These are phyloP conservation scores for Glycine tomentella DNA, from an alignment of 306 rosid genomes.

Conservation along the genomic window DNA sequence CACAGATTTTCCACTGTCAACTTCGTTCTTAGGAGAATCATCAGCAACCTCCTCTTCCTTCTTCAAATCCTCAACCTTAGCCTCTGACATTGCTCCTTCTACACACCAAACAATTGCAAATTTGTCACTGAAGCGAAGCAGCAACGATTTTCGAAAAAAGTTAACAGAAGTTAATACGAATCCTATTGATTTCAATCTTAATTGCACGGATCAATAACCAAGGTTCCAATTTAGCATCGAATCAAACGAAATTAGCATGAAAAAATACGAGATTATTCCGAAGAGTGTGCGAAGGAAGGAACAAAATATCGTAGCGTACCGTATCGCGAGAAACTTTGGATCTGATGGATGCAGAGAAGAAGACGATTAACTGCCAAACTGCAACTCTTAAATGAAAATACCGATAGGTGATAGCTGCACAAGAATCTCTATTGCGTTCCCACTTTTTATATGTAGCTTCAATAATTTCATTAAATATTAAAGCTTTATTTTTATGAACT, in stretches of 20 bases:
- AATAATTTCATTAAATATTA: not conserved
- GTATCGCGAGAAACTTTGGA: conserved; percentile 21
- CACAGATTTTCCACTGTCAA: not conserved
- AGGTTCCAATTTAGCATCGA: not conserved
- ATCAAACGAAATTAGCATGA: not conserved
- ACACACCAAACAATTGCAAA: conserved; percentile 34
- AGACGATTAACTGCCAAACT: conserved; percentile 23
- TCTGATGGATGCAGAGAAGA: conserved; percentile 9
- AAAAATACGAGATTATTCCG: not conserved
- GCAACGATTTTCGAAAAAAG: not conserved
- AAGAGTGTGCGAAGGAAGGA: not conserved
- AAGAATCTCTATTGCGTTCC: conserved; percentile 47
- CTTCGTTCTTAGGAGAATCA: conserved; percentile 55
- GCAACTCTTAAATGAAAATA: conserved; percentile 23
- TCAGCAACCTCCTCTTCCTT: conserved; percentile 59
- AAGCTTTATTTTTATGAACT: too few species aligned
- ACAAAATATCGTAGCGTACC: conserved; percentile 2
- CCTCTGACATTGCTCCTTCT: conserved; percentile 64
- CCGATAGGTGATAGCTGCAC: not conserved
- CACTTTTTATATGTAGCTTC: conserved; percentile 7
- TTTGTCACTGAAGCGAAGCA: not conserved
- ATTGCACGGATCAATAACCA: conserved; percentile 38
- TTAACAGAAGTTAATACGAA: not conserved
- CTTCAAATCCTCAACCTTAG: conserved; percentile 57
- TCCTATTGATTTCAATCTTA: not conserved